Conservation (phyloP, 2,329 filamentous ascomycete species). For the Colletotrichum tropicale region DNA sequence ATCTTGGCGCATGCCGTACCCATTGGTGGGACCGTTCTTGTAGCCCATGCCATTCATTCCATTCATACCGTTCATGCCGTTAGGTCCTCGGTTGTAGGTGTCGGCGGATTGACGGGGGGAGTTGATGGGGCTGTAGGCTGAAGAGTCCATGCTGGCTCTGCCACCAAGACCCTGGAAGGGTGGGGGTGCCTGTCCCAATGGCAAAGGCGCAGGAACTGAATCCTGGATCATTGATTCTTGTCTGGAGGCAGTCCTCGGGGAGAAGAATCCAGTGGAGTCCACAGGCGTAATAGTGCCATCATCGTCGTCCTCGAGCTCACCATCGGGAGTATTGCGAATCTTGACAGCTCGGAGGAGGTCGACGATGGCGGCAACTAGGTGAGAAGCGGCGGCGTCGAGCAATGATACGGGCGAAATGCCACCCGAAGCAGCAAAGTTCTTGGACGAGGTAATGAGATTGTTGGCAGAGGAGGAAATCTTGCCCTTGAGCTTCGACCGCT, state of each 20-base stretch:
- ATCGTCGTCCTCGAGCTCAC: constrained; percentile 80
- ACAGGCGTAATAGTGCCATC: constrained; percentile 69
- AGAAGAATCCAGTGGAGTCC: constrained; percentile 74
- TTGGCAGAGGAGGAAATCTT: constrained; percentile 93
- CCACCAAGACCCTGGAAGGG: constrained; percentile 62
- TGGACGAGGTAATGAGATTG: constrained; percentile 91
- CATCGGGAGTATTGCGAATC: constrained; percentile 75
- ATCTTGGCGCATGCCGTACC: constrained; percentile 42
- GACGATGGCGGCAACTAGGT: constrained; percentile 84
- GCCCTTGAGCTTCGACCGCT: constrained; percentile 74
- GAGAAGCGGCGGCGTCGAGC: constrained; percentile 89
- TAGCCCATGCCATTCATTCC: constrained; percentile 39
- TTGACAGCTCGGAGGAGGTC: constrained; percentile 86
- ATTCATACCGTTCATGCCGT: constrained; percentile 39
- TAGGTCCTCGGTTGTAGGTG: constrained; percentile 39
- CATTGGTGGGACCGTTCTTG: constrained; percentile 41
- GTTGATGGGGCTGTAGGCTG: constrained; percentile 75
- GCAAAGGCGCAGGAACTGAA: constrained; percentile 31
- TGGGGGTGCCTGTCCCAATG: constrained; percentile 51
- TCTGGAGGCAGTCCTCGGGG: constrained; percentile 51
- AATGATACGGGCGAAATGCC: constrained; percentile 93
- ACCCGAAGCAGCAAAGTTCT: constrained; percentile 83
- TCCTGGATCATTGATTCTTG: constrained; percentile 32
- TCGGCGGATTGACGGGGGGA: constrained; percentile 67
- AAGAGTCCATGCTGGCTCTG: constrained; percentile 70